These are phyloP conservation scores for Trichocladium uniseriatum DNA, from an alignment of 495 filamentous ascomycete species.

Conservation along the genomic window DNA sequence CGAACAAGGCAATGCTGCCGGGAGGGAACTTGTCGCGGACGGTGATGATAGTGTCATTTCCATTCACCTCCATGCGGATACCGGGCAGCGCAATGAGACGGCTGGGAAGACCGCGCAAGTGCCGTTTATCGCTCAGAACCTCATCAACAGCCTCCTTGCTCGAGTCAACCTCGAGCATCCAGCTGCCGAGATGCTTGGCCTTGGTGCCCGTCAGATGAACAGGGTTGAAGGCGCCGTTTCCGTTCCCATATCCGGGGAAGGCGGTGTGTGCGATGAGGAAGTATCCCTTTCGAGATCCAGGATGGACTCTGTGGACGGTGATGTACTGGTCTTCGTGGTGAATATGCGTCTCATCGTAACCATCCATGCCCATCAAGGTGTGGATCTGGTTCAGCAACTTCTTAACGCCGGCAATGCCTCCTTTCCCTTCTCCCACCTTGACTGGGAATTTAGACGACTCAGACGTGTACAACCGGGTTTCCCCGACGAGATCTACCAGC, in stretches of 20 bases:
- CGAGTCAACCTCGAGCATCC: constrained; percentile 76
- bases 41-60: constrained; percentile 65
- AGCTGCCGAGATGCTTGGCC: constrained; percentile 75
- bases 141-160: constrained; percentile 53
- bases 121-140: constrained; percentile 56
- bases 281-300: constrained; percentile 78
- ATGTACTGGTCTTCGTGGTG: constrained; percentile 94
- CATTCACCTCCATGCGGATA: constrained; percentile 55
- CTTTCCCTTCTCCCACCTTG: constrained; percentile 52
- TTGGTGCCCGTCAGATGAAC: constrained; percentile 65
- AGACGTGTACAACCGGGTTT: constrained; percentile 73
- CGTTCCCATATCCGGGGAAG: constrained; percentile 77
- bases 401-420: constrained; percentile 82
- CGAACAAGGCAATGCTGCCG: constrained; percentile 87
- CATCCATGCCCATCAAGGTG: constrained; percentile 84
- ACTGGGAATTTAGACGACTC: constrained; percentile 53
- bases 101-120: constrained; percentile 72
- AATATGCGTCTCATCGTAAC: constrained; percentile 90
- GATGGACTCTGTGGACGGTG: constrained; percentile 91
- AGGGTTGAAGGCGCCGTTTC: constrained; percentile 64
- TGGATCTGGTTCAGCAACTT: constrained; percentile 88
- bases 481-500: constrained; percentile 80
- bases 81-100: constrained; percentile 63
- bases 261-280: constrained; percentile 94
- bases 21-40: constrained; percentile 78